Conservation (phyloP, 805 yeast species). For the Pichia deserticola region DNA sequence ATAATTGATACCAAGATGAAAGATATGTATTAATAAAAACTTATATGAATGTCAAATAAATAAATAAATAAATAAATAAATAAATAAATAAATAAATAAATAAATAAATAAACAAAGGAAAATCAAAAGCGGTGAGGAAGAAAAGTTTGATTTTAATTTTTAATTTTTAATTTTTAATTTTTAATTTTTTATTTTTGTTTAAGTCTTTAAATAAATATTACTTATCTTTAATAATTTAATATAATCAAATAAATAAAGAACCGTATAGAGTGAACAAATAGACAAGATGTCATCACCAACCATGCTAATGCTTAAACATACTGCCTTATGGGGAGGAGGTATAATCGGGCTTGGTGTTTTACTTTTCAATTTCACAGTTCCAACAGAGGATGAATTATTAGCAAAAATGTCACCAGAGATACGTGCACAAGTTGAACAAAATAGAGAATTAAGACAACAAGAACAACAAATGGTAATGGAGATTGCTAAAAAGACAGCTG, state of each 20-base stretch:
- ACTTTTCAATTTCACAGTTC: slow-evolving; percentile 66
- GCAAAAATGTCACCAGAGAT: slow-evolving; percentile 76
- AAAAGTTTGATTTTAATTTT: too few relatives aligned
- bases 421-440: slow-evolving; percentile 63
- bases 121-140: too few relatives aligned
- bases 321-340: slow-evolving; percentile 45
- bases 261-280: not conserved
- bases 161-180: too few relatives aligned
- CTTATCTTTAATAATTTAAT: too few relatives aligned
- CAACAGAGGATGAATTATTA: slow-evolving; percentile 76
- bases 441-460: slow-evolving; percentile 49
- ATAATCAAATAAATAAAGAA: not conserved
- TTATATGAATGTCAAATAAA: too few relatives aligned
- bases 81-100: too few relatives aligned
- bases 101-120: too few relatives aligned
- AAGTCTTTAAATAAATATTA: too few relatives aligned
- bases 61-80: too few relatives aligned
- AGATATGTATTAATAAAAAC: too few relatives aligned
- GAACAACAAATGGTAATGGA: slow-evolving; percentile 68
- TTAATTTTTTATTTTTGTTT: too few relatives aligned
- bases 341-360: slow-evolving; percentile 69
- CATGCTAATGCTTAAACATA: slow-evolving; percentile 22
- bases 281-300: slow-evolving; percentile 8
- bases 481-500: slow-evolving; percentile 54
- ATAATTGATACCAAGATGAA: too few relatives aligned